Evolutionary conservation across 257 asterid genomes (phyloP), one percentile per base, ranked within the genome.

Genomic region (Petrea volubilis): DNA sequence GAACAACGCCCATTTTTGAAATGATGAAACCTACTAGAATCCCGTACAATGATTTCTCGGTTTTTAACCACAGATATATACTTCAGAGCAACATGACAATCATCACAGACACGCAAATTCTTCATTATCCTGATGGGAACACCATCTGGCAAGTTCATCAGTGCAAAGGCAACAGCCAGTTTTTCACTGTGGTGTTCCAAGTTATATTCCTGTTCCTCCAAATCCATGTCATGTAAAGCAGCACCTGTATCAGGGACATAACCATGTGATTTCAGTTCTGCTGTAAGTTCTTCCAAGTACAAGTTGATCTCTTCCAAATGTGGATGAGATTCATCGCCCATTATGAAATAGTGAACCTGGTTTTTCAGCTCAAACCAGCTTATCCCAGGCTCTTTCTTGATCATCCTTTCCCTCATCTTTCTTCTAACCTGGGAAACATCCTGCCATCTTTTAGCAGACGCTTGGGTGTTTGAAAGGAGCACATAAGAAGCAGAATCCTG

Each of bases 281-380:
- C 85, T n/a, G 59, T 87, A 25, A 93, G 68, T 47, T 89, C 85
- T 47, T 75, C 75, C 79, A 93, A 81, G 78, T 87, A 89, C 3
- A 57, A 70, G 9, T 79, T 80, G 33, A 91, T 82, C 76, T 83
- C 81, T 18, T 79, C 72, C 0, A 72, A 79, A 15, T 82, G 83
- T 1, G 91, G 91, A 75, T 89, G 94, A 43, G 84, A 87, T 47
- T 75, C 78, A 51, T 91, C 92, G 23, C 94, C 93, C 74, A 80
- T 80, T 17, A 60, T 33, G 51, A 93, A 93, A 60, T 81, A 81
- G 63, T 89, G 88, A 66, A 91, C 64, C 59, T 76, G 73, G 62
- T 87, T 89, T 85, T 74, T 91, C 67, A 83, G 64, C 76, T 93
- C 97, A 51, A 83, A 78, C 97, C 97, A 91, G 84, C 98, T 93